phyloP scores from a whole-genome alignment of 1,139 yeast species.

The Zygosaccharomyces sapae region DNA sequence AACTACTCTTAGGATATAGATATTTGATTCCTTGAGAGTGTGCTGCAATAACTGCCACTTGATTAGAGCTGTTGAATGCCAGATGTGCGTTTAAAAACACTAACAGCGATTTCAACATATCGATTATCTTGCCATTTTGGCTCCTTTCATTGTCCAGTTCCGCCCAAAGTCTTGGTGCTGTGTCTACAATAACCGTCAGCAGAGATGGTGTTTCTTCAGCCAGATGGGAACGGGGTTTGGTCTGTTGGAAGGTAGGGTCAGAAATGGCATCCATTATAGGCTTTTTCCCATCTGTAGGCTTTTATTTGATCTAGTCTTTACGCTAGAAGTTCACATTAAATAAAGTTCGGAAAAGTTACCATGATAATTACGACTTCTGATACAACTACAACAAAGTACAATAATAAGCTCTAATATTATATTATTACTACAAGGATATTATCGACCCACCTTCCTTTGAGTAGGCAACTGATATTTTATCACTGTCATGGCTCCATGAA shows the following conservation, averaged over 20 bases:
- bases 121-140: constrained; percentile 26
- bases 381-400: not conserved
- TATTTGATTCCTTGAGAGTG: constrained; percentile 68
- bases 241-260: constrained; percentile 53
- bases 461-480: constrained; percentile 16
- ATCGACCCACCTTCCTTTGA: constrained; percentile 16
- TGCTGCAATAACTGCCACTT: constrained; percentile 77
- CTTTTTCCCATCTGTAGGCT: not conserved
- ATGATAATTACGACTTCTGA: not conserved
- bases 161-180: constrained; percentile 76
- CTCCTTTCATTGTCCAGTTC: constrained; percentile 38
- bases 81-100: constrained; percentile 71
- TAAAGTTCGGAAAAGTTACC: not conserved
- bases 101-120: constrained; percentile 31
- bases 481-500: constrained; percentile 17
- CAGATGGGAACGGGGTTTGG: constrained; percentile 23
- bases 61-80: constrained; percentile 78
- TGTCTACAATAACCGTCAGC: constrained; percentile 72
- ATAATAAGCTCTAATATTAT: not conserved
- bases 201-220: constrained; percentile 76
- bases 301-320: not conserved
- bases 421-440: constrained; percentile 11
- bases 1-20: constrained; percentile 54
- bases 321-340: not conserved
- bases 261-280: constrained; percentile 68